A percentile compares a stretch with the other conserved stretches of the same genome.
phyloP scores from a whole-genome alignment of 2,329 filamentous ascomycete species.

The Monosporascus sp. region DNA sequence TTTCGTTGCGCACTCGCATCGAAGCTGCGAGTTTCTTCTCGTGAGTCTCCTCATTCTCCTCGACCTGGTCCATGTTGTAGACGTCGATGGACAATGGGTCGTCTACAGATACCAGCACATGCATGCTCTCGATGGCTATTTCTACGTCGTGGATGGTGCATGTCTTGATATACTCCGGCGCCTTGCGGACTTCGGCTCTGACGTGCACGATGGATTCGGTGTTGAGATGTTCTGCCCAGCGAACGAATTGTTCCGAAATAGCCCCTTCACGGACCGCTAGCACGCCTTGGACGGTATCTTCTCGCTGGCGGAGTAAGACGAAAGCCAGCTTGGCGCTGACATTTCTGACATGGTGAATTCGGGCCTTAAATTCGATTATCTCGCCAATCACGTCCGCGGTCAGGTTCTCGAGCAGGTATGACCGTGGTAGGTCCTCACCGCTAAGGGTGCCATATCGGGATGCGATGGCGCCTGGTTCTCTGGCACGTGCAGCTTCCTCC shows the following conservation, averaged over 20 bases:
- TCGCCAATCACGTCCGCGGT: slow-evolving; percentile 49
- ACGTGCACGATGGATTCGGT: slow-evolving; percentile 75
- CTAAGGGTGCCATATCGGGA: slow-evolving; percentile 22
- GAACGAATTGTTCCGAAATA: slow-evolving; percentile 70
- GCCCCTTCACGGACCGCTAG: slow-evolving; percentile 51
- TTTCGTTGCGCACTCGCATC: slow-evolving; percentile 64
- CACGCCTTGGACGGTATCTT: slow-evolving; percentile 79
- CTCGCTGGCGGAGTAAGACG: slow-evolving; percentile 79
- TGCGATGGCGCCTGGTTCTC: slow-evolving; percentile 20
- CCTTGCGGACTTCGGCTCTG: slow-evolving; percentile 65
- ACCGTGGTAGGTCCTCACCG: slow-evolving; percentile 40
- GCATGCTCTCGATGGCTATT: slow-evolving; percentile 57
- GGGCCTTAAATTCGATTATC: slow-evolving; percentile 61
- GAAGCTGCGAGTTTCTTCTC: slow-evolving; percentile 57
- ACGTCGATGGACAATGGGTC: slow-evolving; percentile 44
- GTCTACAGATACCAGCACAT: slow-evolving; percentile 46
- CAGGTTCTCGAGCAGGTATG: slow-evolving; percentile 16
- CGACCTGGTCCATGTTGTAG: slow-evolving; percentile 38
- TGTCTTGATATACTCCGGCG: slow-evolving; percentile 69
- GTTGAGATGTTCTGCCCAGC: slow-evolving; percentile 80
- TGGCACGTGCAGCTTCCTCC: slow-evolving; percentile 24
- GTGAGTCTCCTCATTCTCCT: slow-evolving; percentile 29
- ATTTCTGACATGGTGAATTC: slow-evolving; percentile 73
- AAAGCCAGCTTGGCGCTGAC: slow-evolving; percentile 82
- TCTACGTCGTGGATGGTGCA: slow-evolving; percentile 73